phyloP scores from a whole-genome alignment of 371 early-diverging fungal species.

The Massospora cicadina region DNA sequence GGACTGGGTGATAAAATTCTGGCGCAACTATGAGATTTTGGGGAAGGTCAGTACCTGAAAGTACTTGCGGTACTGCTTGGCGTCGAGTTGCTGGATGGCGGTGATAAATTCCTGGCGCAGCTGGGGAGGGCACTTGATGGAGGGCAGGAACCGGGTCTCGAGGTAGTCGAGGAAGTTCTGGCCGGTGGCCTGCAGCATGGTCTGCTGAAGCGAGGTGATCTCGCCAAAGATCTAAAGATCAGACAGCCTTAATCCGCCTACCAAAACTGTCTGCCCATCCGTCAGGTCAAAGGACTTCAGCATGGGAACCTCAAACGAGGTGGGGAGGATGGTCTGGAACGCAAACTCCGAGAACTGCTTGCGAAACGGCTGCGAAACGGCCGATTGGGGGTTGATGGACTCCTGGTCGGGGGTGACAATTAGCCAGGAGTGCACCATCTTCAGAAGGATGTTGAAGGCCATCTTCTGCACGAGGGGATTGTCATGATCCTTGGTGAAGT shows the following conservation, averaged over 20 bases:
- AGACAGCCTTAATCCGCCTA: conserved; percentile 13
- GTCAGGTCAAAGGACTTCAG: conserved; percentile 48
- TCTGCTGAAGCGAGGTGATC: conserved; percentile 55
- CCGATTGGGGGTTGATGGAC: conserved; percentile 5
- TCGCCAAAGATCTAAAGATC: conserved; percentile 48
- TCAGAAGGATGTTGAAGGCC: conserved; percentile 63
- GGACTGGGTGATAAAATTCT: background rate
- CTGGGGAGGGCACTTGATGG: conserved; percentile 45
- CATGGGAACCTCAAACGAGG: conserved; percentile 68
- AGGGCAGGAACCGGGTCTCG: conserved; percentile 37
- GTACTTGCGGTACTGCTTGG: conserved; percentile 3
- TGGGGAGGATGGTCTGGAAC: conserved; percentile 52
- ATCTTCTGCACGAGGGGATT: conserved; percentile 59
- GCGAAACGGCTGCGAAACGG: conserved; percentile 16
- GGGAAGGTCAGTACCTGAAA: conserved; percentile 2
- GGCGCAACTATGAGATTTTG: background rate
- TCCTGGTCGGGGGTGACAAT: conserved; percentile 14
- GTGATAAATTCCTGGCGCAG: conserved; percentile 19
- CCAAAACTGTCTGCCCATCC: conserved; percentile 64
- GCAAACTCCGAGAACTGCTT: conserved; percentile 53
- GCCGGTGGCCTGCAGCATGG: conserved; percentile 40
- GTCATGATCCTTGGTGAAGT: conserved; percentile 24
- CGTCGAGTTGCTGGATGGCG: conserved; percentile 7
- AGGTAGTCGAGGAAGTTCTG: conserved; percentile 42
- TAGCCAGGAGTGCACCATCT: conserved; percentile 66